Conservation (phyloP, 2,329 filamentous ascomycete species). For the Ceratocystis alfenasii region DNA sequence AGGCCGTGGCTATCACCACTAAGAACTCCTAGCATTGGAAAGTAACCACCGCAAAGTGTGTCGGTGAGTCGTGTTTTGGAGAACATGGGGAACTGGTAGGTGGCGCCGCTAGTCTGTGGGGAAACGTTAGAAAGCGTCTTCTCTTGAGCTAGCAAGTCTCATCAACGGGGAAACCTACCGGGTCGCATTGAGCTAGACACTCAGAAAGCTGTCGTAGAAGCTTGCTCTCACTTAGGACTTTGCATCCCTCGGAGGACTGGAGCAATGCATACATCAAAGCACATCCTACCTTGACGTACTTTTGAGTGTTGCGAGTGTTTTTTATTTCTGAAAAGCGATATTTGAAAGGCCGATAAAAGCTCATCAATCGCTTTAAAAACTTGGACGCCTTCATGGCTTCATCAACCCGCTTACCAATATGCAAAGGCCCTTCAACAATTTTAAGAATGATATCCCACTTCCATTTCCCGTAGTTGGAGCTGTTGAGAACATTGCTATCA, state of each 20-base stretch:
- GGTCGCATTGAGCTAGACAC: constrained; percentile 88
- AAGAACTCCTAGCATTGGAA: constrained; percentile 78
- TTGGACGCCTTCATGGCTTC: constrained; percentile 92
- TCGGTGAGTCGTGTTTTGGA: constrained; percentile 72
- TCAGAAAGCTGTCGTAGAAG: constrained; percentile 86
- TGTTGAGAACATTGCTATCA: constrained; percentile 76
- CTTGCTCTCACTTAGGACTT: constrained; percentile 83
- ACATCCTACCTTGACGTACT: constrained; percentile 84
- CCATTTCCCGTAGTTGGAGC: constrained; percentile 89
- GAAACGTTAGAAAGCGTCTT: neutral
- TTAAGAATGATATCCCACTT: constrained; percentile 89
- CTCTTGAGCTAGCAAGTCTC: neutral
- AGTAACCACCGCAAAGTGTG: constrained; percentile 85
- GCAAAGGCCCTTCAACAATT: constrained; percentile 83
- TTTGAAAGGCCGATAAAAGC: constrained; percentile 95
- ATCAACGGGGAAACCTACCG: constrained; percentile 40
- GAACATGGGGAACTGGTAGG: constrained; percentile 79
- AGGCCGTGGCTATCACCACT: constrained; percentile 74
- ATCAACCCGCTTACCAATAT: constrained; percentile 81
- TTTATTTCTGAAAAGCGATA: constrained; percentile 83
- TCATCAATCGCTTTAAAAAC: constrained; percentile 87
- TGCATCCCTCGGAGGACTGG: constrained; percentile 71
- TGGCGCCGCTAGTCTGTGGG: constrained; percentile 53
- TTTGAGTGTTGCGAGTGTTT: constrained; percentile 85
- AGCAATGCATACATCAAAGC: constrained; percentile 76